Evolutionary conservation across 1,284 basidiomycete genomes (phyloP).

Genomic region (Tremellales sp.): DNA sequence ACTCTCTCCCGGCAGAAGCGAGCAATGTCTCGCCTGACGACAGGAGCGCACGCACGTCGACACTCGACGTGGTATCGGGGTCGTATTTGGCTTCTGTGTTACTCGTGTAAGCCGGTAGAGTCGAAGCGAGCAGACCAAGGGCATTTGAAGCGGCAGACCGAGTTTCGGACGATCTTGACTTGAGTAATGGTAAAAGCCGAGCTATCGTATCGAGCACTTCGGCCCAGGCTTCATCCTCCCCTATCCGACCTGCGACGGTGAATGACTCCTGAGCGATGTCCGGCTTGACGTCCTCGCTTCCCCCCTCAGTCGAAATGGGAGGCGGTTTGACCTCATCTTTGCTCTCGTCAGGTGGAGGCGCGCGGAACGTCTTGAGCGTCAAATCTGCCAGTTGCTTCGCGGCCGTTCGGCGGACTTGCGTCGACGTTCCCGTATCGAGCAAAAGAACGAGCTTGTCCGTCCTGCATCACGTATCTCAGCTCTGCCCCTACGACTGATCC

Average conservation of each 20-base stretch:
- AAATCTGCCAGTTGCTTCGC: constrained; percentile 48
- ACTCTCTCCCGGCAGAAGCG: constrained; percentile 44
- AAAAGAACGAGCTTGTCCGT: constrained; percentile 48
- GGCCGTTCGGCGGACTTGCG: constrained; percentile 44
- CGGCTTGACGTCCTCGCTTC: constrained; percentile 3
- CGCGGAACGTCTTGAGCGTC: constrained; percentile 36
- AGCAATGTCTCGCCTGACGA: constrained; percentile 24
- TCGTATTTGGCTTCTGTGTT: not conserved
- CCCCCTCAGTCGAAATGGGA: not conserved
- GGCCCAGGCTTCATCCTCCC: constrained; percentile 44
- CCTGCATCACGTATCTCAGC: too few relatives aligned
- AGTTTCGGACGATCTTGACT: constrained; percentile 43
- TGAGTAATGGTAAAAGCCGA: constrained; percentile 45
- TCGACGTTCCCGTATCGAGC: constrained; percentile 47
- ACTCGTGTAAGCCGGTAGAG: constrained; percentile 5
- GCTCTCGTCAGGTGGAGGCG: constrained; percentile 10
- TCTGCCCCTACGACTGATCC: not conserved
- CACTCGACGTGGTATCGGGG: constrained; percentile 12
- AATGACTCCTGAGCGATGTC: constrained; percentile 4
- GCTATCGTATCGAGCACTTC: constrained; percentile 43
- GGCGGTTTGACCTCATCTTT: not conserved
- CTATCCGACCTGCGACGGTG: constrained; percentile 11
- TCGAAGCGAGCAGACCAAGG: constrained; percentile 40
- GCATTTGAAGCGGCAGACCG: constrained; percentile 45
- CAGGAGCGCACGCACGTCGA: constrained; percentile 25